Conservation (phyloP, 2,329 filamentous ascomycete species). For the Ophidiomyces ophidiicola region DNA sequence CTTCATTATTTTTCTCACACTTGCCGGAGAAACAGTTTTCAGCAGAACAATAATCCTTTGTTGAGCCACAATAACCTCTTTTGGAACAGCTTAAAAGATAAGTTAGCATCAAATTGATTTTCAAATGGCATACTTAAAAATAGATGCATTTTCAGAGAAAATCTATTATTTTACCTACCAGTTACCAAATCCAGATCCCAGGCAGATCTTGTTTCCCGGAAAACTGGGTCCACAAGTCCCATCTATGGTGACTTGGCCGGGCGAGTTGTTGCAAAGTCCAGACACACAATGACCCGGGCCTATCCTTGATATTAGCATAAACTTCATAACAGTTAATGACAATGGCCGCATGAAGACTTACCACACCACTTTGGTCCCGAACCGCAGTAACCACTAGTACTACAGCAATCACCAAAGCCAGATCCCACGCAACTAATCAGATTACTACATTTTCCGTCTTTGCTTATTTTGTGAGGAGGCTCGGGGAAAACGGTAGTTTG, state of each 20-base stretch:
- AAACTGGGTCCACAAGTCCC: constrained; percentile 14
- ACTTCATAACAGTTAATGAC: neutral
- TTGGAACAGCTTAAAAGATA: constrained; percentile 13
- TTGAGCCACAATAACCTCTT: constrained; percentile 17
- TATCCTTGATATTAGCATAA: constrained; percentile 6
- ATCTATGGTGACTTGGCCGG: constrained; percentile 10
- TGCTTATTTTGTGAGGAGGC: constrained; percentile 8
- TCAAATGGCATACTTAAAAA: neutral
- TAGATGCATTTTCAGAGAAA: neutral
- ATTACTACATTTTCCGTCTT: constrained; percentile 13
- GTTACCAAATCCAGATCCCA: constrained; percentile 14
- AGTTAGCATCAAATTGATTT: neutral
- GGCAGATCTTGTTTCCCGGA: constrained; percentile 13
- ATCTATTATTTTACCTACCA: constrained; percentile 10
- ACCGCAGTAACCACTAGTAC: constrained; percentile 15
- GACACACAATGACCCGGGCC: constrained; percentile 14
- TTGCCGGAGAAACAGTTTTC: constrained; percentile 19
- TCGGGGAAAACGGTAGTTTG: neutral
- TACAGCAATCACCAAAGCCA: constrained; percentile 15
- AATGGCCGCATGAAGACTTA: constrained; percentile 3
- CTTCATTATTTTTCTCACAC: constrained; percentile 10
- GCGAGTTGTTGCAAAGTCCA: constrained; percentile 11
- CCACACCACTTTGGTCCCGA: constrained; percentile 15
- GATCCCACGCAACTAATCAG: constrained; percentile 13
- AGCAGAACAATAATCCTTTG: constrained; percentile 16